phyloP scores from a whole-genome alignment of 192 early-diverging fungal species.

The Polychytrium aggregatum region DNA sequence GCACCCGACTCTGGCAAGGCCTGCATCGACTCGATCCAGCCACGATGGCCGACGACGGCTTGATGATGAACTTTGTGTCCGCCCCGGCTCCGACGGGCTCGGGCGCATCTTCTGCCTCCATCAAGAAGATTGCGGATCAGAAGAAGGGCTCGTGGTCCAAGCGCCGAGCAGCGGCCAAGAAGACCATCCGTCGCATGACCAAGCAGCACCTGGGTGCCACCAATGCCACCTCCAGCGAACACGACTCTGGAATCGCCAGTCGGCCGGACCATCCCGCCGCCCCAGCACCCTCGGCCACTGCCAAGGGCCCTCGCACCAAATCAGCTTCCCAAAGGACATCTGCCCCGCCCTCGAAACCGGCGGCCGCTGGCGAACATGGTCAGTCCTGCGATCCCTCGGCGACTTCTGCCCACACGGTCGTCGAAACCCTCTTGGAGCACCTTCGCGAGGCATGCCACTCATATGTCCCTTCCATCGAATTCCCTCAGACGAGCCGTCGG shows the following conservation, averaged over 20 bases:
- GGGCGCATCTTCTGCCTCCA: background rate
- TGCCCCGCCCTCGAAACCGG: background rate
- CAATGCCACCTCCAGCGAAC: constrained; percentile 2
- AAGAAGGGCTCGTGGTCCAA: constrained; percentile 23
- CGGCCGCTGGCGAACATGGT: background rate
- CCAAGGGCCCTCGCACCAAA: background rate
- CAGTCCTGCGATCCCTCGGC: background rate
- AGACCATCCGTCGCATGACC: constrained; percentile 11
- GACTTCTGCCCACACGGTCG: background rate
- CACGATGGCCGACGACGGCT: too few species aligned
- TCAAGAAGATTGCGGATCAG: constrained; percentile 5
- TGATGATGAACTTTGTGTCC: constrained; percentile 55
- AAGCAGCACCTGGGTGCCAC: constrained; percentile 14
- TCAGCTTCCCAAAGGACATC: background rate
- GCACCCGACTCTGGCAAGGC: too few species aligned
- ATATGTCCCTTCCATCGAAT: too few species aligned
- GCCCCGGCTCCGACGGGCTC: background rate
- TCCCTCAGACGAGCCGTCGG: background rate
- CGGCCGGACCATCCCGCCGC: background rate
- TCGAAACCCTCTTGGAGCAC: constrained; percentile 6
- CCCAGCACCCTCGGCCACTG: background rate
- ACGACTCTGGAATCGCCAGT: background rate
- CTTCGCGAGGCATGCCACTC: constrained; percentile 33
- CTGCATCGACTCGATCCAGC: too few species aligned
- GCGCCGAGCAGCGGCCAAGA: constrained; percentile 15